Percentiles rank a stretch among this genome's conserved stretches.
Conservation (phyloP, 208 protist species). For the Jaenimonas drosophilae region DNA sequence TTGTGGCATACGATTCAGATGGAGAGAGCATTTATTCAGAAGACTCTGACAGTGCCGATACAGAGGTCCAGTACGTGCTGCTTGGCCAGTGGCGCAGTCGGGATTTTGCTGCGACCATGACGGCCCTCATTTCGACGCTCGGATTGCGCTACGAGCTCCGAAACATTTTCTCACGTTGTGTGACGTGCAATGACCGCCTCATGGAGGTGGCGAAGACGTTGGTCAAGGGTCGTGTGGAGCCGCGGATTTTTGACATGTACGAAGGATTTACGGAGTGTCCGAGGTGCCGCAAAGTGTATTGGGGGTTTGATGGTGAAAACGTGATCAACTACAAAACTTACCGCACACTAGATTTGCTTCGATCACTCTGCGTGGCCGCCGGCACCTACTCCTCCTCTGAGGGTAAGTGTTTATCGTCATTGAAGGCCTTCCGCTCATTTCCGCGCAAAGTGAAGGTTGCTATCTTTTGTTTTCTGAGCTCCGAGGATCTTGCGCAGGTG, state of each 20-base stretch:
- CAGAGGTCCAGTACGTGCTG: too few relatives aligned
- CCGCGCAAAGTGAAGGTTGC: slow-evolving; percentile 33
- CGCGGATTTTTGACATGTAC: slow-evolving; percentile 52
- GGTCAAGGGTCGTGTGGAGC: slow-evolving; percentile 31
- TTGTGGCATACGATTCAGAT: slow-evolving; percentile 70
- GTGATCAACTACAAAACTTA: slow-evolving; percentile 73
- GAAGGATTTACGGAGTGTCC: slow-evolving; percentile 59
- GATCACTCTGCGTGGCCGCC: slow-evolving; percentile 28
- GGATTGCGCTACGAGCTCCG: slow-evolving; percentile 21
- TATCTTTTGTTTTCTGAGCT: slow-evolving; percentile 36
- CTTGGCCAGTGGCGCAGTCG: slow-evolving; percentile 31
- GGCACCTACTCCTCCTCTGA: slow-evolving; percentile 12
- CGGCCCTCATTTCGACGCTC: slow-evolving; percentile 22
- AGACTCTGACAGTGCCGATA: slow-evolving; percentile 9
- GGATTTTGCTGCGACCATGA: slow-evolving; percentile 30
- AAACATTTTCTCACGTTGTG: slow-evolving; percentile 51
- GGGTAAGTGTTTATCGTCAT: slow-evolving; percentile 10
- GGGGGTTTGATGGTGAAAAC: slow-evolving; percentile 54
- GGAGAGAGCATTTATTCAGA: slow-evolving; percentile 59
- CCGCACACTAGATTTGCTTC: slow-evolving; percentile 44
- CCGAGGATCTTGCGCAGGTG: slow-evolving; percentile 20
- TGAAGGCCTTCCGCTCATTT: slow-evolving; percentile 48
- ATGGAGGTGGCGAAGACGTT: slow-evolving; percentile 22
- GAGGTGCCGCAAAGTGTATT: slow-evolving; percentile 65
- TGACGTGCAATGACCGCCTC: slow-evolving; percentile 54